Evolutionary conservation across 768 basidiomycete genomes (phyloP).

Genomic region (Cystofilobasidium macerans): DNA sequence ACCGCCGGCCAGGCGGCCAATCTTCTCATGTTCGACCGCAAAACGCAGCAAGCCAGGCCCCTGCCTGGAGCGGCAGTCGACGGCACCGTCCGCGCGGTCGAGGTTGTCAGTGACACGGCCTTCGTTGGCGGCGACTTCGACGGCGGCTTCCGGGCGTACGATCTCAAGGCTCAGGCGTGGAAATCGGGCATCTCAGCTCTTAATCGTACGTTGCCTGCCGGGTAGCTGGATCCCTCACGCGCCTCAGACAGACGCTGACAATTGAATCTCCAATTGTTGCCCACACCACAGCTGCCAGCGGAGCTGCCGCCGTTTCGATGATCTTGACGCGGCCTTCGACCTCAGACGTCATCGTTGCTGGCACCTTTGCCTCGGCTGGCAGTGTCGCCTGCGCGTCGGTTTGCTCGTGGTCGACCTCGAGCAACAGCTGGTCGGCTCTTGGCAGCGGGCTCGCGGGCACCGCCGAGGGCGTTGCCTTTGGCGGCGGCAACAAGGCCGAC

Average conservation of each 20-base stretch:
- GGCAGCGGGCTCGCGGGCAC: conserved; percentile 74
- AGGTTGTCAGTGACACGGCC: conserved; percentile 57
- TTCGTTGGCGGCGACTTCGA: conserved; percentile 77
- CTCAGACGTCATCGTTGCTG: conserved; percentile 61
- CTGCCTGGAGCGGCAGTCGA: conserved; percentile 54
- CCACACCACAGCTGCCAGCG: not conserved
- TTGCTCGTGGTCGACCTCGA: conserved; percentile 58
- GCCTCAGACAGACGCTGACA: too few species aligned
- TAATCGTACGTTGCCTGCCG: too few species aligned
- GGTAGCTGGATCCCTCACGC: too few species aligned
- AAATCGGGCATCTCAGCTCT: conserved; percentile 40
- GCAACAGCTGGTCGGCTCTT: conserved; percentile 67
- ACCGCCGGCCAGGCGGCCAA: conserved; percentile 44
- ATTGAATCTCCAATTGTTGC: too few species aligned
- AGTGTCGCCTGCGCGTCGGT: conserved; percentile 62
- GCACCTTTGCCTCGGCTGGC: conserved; percentile 74
- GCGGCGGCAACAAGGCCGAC: conserved; percentile 59
- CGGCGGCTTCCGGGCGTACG: conserved; percentile 63
- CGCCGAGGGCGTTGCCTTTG: conserved; percentile 63
- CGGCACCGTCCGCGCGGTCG: conserved; percentile 65
- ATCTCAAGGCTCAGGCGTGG: conserved; percentile 59
- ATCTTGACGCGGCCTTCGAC: conserved; percentile 55
- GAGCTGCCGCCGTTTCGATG: conserved; percentile 54
- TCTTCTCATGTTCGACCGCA: conserved; percentile 61
- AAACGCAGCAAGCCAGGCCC: conserved; percentile 45